phyloP scores from a whole-genome alignment of 2,329 filamentous ascomycete species.

The Fusarium napiforme region DNA sequence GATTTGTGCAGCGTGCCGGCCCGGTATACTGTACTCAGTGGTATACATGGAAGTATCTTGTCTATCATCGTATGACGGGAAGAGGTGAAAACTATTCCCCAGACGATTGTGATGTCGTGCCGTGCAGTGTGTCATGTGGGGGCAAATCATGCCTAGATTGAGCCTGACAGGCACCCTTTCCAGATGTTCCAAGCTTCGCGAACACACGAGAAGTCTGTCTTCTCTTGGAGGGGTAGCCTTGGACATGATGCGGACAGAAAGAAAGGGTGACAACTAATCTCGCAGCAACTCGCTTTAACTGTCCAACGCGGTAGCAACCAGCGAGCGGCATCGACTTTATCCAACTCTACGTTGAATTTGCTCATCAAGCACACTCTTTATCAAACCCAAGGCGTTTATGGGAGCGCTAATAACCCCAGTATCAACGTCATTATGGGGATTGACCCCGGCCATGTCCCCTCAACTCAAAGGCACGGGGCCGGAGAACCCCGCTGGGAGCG shows the following conservation, averaged over 20 bases:
- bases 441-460: constrained; percentile 5
- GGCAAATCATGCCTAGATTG: constrained; percentile 25
- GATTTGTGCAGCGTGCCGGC: constrained; percentile 15
- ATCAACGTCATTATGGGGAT: constrained; percentile 43
- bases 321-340: not conserved
- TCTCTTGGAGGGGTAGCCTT: constrained; percentile 2
- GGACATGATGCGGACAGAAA: not conserved
- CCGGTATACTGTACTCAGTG: constrained; percentile 16
- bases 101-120: constrained; percentile 26
- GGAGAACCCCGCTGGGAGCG: constrained; percentile 36
- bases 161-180: constrained; percentile 29
- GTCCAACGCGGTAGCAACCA: not conserved
- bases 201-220: constrained; percentile 8
- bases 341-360: not conserved
- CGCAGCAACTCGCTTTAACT: not conserved
- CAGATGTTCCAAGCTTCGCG: constrained; percentile 20
- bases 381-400: constrained; percentile 3
- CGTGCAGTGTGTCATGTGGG: constrained; percentile 40
- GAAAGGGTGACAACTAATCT: constrained; percentile 15
- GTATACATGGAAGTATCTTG: not conserved
- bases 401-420: constrained; percentile 8
- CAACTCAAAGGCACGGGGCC: constrained; percentile 28
- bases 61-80: constrained; percentile 43
- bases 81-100: constrained; percentile 32
- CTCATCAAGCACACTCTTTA: not conserved